Base-by-base conservation (phyloP, 345 rosid species). In the Salix viminalis region DNA sequence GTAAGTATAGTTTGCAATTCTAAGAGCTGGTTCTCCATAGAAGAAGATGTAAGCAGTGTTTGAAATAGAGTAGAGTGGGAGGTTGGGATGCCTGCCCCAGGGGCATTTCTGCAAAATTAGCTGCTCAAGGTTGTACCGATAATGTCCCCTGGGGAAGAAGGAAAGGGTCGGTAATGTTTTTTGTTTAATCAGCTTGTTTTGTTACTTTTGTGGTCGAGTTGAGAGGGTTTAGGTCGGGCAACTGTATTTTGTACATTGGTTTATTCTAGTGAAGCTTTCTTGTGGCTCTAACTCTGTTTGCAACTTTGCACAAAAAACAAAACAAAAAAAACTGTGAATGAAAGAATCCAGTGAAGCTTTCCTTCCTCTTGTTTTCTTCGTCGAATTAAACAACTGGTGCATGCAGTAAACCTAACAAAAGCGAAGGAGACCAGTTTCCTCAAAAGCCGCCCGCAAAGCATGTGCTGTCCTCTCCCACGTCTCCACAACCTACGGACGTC, bases 31-130 rank as follows among this genome's bases (percentile, higher is more conserved):
- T 80, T 80, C 65, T 81, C 46, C 66, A 26, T 77, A 64, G 81
- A 76, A 39, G 37, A 34, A 71, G 76, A 65, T 80, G 75, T 67
- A 71, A 44, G 74, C 61, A 70, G 65, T 70, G 82, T 39, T 71
- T 77, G 83, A 37, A 74, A 52, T 44, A 39, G 72, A 69, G 77
- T 52, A 36, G 83, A 66, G 89, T 67, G 85, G 84, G 79, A 39
- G 87, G 85, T 80, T 80, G 84, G 77, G 44, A 11, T 82, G 82
- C 85, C 85, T 86, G 84, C 84, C 85, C 78, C 77, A 9, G 50
- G 70, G 80, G 76, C 81, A 69, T 77, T 73, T 77, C 75, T 75
- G 81, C 75, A 77, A 83, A 50, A 71, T 56, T 80, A 41, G 80
- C 76, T 70, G 21, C 70, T 65, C n/a, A 21, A 56, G 77, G n/a